phyloP scores from a whole-genome alignment of 2,329 filamentous ascomycete species.

The Fusarium proliferatum region DNA sequence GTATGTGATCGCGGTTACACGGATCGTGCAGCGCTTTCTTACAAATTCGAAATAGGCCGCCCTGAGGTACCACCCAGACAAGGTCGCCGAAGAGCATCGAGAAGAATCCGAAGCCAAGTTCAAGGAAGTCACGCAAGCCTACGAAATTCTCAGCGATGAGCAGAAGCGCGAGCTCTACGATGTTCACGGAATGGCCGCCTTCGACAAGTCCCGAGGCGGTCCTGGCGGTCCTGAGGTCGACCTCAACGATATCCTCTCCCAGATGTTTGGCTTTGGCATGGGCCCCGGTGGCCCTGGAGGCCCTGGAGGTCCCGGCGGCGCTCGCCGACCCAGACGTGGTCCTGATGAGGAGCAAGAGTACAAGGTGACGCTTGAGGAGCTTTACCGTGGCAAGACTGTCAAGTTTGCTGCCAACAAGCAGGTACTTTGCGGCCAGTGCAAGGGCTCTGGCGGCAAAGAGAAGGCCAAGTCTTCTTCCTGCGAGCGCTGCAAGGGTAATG shows the following conservation, averaged over 20 bases:
- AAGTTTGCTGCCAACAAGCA: conserved; percentile 97
- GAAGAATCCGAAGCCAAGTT: conserved; percentile 90
- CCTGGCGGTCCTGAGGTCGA: conserved; percentile 78
- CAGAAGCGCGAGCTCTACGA: conserved; percentile 94
- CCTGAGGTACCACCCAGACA: conserved; percentile 91
- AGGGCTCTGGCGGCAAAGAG: conserved; percentile 89
- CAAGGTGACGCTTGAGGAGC: conserved; percentile 89
- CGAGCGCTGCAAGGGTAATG: conserved; percentile 84
- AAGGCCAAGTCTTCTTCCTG: conserved; percentile 88
- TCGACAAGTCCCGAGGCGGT: conserved; percentile 79
- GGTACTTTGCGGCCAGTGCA: conserved; percentile 86
- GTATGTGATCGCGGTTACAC: conserved; percentile 58
- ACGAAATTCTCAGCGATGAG: conserved; percentile 97
- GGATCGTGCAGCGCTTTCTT: conserved; percentile 7
- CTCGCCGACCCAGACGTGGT: conserved; percentile 75
- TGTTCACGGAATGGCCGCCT: conserved; percentile 93
- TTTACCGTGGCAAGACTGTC: conserved; percentile 98
- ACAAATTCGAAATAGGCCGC: conserved; percentile 71
- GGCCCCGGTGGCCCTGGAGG: conserved; percentile 60
- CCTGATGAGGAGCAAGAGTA: conserved; percentile 91
- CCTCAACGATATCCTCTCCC: conserved; percentile 89
- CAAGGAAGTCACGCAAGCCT: conserved; percentile 92
- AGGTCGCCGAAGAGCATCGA: conserved; percentile 87
- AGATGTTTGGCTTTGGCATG: conserved; percentile 88
- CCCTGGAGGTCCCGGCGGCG: conserved; percentile 63